These are phyloP conservation scores for Jaenimonas drosophilae DNA, from an alignment of 208 protist species.

Conservation along the genomic window DNA sequence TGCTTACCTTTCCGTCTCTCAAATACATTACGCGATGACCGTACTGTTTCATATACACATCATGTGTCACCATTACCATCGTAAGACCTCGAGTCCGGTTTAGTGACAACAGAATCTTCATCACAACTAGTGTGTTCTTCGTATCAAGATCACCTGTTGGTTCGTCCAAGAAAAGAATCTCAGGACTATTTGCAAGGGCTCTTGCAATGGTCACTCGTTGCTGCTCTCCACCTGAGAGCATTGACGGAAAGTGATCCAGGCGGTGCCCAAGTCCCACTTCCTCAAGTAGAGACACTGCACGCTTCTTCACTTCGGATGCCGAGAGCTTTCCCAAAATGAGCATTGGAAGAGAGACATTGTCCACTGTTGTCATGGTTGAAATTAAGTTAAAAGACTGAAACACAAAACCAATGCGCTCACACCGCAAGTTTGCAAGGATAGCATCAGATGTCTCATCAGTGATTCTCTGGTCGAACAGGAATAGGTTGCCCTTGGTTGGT, in stretches of 20 bases:
- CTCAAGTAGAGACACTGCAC: conserved; percentile 60
- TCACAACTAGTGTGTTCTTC: conserved; percentile 90
- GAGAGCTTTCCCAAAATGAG: conserved; percentile 77
- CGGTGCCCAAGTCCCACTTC: conserved; percentile 87
- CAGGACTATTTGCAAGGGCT: conserved; percentile 90
- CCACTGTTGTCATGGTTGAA: conserved; percentile 87
- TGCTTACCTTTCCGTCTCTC: conserved; percentile 90
- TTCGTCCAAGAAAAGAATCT: conserved; percentile 93
- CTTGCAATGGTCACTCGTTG: conserved; percentile 94
- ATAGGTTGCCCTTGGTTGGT: conserved; percentile 93
- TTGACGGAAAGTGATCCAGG: conserved; percentile 84
- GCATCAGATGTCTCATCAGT: conserved; percentile 66
- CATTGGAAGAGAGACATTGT: conserved; percentile 96
- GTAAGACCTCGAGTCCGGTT: conserved; percentile 87
- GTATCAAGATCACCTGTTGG: conserved; percentile 96
- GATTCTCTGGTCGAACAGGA: conserved; percentile 75
- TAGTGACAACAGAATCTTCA: conserved; percentile 90
- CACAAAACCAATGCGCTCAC: conserved; percentile 88
- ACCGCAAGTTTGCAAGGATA: conserved; percentile 55
- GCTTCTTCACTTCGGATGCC: conserved; percentile 42
- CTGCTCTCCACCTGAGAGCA: conserved; percentile 95
- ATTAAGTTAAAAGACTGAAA: conserved; percentile 97
- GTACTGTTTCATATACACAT: conserved; percentile 93
- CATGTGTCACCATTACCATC: conserved; percentile 97
- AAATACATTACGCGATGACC: conserved; percentile 91